phyloP scores from a whole-genome alignment of 2,329 filamentous ascomycete genomes.

The Colletotrichum sp. region DNA sequence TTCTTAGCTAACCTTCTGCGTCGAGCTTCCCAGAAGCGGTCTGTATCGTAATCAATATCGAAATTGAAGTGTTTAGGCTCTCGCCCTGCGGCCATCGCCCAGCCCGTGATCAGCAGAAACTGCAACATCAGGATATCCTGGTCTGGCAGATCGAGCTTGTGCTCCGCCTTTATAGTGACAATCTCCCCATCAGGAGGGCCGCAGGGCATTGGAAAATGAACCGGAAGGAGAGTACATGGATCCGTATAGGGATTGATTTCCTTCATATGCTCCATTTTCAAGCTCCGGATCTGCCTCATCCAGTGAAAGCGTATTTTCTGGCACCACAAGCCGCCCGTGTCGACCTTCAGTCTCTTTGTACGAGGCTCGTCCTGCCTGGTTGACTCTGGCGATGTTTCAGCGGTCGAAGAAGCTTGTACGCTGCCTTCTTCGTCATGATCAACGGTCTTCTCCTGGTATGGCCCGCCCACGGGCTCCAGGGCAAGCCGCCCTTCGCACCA shows the following conservation, averaged over 20 bases:
- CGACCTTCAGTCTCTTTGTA: background rate
- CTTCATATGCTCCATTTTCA: background rate
- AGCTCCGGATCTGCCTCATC: background rate
- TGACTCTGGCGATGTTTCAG: no score
- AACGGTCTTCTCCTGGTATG: background rate
- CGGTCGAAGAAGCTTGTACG: background rate
- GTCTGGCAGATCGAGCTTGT: background rate
- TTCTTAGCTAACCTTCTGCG: background rate
- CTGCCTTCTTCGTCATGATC: background rate
- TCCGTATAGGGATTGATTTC: background rate
- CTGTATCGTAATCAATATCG: background rate
- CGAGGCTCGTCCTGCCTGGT: no score
- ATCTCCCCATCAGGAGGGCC: background rate
- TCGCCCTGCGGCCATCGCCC: background rate
- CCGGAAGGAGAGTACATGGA: background rate
- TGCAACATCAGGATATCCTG: background rate
- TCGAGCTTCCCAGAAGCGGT: background rate
- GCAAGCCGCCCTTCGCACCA: background rate
- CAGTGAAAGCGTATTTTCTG: background rate
- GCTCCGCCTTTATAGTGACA: background rate
- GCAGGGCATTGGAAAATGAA: background rate
- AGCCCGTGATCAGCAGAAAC: background rate
- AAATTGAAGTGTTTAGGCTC: background rate
- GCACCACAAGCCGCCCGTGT: background rate
- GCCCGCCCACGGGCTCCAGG: background rate